phyloP scores from a whole-genome alignment of 2,329 filamentous ascomycete genomes.

The Cercospora canescens region DNA sequence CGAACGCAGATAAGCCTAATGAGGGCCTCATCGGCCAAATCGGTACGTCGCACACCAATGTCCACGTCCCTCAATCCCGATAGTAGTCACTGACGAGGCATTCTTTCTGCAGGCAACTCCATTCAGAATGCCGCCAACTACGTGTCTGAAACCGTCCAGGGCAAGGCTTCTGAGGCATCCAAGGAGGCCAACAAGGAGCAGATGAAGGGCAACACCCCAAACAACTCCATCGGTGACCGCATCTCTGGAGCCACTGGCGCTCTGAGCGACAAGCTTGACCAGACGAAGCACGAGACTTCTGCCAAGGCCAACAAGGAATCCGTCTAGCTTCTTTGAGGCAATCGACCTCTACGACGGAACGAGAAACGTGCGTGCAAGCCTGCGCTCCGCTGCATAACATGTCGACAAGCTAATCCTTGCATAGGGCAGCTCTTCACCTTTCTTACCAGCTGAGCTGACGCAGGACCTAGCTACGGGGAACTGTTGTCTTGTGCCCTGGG shows the following conservation, averaged over 20 bases:
- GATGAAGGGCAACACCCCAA: conserved; percentile 59
- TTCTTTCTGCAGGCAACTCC: conserved; percentile 33
- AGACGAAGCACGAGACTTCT: conserved; percentile 52
- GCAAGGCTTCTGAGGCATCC: conserved; percentile 56
- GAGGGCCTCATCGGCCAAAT: conserved; percentile 45
- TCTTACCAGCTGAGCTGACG: background rate
- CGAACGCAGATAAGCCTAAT: conserved; percentile 46
- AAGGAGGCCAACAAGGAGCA: conserved; percentile 69
- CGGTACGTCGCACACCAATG: conserved; percentile 2
- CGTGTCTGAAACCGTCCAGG: conserved; percentile 65
- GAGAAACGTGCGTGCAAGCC: background rate
- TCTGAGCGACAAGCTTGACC: conserved; percentile 53
- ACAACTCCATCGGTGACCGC: conserved; percentile 54
- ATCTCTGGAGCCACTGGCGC: conserved; percentile 55
- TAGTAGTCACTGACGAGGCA: background rate
- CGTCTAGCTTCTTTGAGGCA: conserved; percentile 22
- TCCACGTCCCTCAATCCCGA: background rate
- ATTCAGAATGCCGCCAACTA: conserved; percentile 63
- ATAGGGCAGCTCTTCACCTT: background rate
- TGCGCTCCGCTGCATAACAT: background rate
- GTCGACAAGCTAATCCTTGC: background rate
- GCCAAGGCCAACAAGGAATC: conserved; percentile 52
- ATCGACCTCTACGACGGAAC: background rate
- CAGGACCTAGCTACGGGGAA: background rate
- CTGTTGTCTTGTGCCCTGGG: background rate